Evolutionary conservation across 2,329 filamentous ascomycete genomes (phyloP).

Genomic region (Paraphoma sp.): DNA sequence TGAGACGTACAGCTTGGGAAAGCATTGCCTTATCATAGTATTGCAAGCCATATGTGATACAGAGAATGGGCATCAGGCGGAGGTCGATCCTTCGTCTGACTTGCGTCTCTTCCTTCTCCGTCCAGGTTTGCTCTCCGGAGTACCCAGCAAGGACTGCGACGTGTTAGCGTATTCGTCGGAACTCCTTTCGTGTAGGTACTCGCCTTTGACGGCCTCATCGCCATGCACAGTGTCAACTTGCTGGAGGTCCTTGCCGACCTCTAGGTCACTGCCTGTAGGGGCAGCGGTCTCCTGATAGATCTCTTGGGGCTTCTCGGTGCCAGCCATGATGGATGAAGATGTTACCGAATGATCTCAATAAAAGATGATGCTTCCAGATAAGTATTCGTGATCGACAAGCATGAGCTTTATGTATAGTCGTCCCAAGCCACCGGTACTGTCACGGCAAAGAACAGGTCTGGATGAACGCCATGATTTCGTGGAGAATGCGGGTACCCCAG

Average conservation of each 20-base stretch:
- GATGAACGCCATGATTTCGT: constrained; percentile 10
- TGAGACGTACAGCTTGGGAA: constrained; percentile 54
- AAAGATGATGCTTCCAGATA: background rate
- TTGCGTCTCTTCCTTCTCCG: constrained; percentile 46
- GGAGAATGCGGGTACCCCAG: constrained; percentile 8
- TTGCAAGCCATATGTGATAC: constrained; percentile 29
- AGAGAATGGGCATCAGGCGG: constrained; percentile 29
- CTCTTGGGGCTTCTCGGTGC: constrained; percentile 17
- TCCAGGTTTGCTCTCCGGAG: constrained; percentile 52
- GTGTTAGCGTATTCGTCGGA: background rate
- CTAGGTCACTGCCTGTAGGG: constrained; percentile 6
- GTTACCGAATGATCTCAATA: background rate
- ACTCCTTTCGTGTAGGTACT: background rate
- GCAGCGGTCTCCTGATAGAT: constrained; percentile 12
- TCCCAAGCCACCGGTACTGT: constrained; percentile 15
- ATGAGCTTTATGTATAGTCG: constrained; percentile 19
- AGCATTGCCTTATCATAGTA: constrained; percentile 55
- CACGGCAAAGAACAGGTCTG: constrained; percentile 3
- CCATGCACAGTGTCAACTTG: constrained; percentile 24
- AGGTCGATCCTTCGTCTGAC: constrained; percentile 28
- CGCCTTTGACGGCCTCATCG: constrained; percentile 25
- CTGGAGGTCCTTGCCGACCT: constrained; percentile 11
- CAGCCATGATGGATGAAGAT: constrained; percentile 15
- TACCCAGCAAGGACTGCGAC: constrained; percentile 50
- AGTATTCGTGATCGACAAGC: constrained; percentile 12